Base-by-base conservation (phyloP, 768 basidiomycete genomes). In the Gyrodon lividus region DNA sequence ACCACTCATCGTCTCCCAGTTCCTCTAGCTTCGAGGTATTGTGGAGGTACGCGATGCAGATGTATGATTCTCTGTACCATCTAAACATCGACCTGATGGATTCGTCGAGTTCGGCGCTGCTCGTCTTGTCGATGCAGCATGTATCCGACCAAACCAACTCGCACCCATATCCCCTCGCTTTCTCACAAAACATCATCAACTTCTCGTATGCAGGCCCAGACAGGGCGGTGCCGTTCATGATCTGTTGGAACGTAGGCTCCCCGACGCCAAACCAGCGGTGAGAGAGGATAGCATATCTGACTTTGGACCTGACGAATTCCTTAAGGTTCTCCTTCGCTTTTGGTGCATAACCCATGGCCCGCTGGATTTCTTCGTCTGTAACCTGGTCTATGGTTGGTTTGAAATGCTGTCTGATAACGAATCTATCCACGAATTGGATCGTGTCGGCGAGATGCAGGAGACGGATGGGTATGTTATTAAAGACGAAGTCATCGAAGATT, bases 41-140 rank as follows among this genome's bases (percentile, higher is more conserved):
- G 9, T 26, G 37, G 9, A 59, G 31, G 38, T 59, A 52, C 4
- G 41, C 51, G 22, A 50, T 35, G 52, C 58, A 56, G 28, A 54
- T 20, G 22, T 54, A 28, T 2, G 52, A 43, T 17, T 50, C 45
- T 19, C 44, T 20, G 38, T 60, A 51, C 57, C 57, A 60, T 30
- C 41, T 44, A 31, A 50, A 60, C 54, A 56, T 58, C 28, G 51
- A 56, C 16, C 48, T 46, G 14, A 56, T 52, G 34, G 57, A 52
- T 31, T 56, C 51, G 24, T 51, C 54, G 6, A 58, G 43, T 26
- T 58, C 59, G 2, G 45, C 28, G 38, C 54, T 60, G 17, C 48
- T 51, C 24, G 17, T 30, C 5, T 45, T 56, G 44, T 60, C 39
- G 33, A 53, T 50, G 39, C 51, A 58, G 17, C 48, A 53, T 1